A percentile compares a stretch with the other conserved stretches of the same genome.
Conservation (phyloP, 202 grass and related monocot genomes). For the Zizania palustris region DNA sequence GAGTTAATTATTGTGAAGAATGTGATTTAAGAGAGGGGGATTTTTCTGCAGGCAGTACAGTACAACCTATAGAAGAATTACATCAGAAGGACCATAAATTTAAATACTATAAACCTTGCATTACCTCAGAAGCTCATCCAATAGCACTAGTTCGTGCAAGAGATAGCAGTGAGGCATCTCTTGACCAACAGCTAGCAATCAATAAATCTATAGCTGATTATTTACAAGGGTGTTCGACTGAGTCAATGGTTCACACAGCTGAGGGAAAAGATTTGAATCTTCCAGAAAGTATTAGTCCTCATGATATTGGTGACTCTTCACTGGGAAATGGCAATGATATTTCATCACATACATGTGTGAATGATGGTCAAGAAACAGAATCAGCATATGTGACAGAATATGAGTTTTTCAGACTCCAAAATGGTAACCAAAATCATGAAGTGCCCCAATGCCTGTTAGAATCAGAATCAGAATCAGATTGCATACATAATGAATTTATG, state of each 20-base stretch:
- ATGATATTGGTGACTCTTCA: constrained; percentile 31
- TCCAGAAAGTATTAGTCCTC: constrained; percentile 21
- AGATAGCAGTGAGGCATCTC: constrained; percentile 20
- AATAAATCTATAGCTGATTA: constrained; percentile 30
- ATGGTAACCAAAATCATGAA: constrained; percentile 24
- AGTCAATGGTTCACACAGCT: constrained; percentile 19
- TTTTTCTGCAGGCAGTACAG: constrained; percentile 9
- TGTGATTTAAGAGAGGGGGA: constrained; percentile 47
- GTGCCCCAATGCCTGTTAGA: constrained; percentile 21
- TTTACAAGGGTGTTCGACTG: neutral
- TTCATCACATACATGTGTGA: constrained; percentile 19
- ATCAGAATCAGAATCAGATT: neutral
- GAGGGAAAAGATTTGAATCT: constrained; percentile 34
- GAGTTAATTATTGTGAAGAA: constrained; percentile 50
- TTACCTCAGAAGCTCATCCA: constrained; percentile 21
- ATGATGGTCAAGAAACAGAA: constrained; percentile 33
- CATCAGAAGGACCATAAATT: constrained; percentile 30
- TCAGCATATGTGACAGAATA: constrained; percentile 23
- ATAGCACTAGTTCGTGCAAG: constrained; percentile 29
- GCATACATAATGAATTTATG: constrained; percentile 20
- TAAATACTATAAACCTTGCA: constrained; percentile 26
- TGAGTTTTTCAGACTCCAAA: constrained; percentile 32
- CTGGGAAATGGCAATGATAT: constrained; percentile 30
- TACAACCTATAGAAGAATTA: constrained; percentile 36
- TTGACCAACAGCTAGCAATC: constrained; percentile 43